phyloP scores from a whole-genome alignment of 805 yeast genomes.

The Lachancea waltii region DNA sequence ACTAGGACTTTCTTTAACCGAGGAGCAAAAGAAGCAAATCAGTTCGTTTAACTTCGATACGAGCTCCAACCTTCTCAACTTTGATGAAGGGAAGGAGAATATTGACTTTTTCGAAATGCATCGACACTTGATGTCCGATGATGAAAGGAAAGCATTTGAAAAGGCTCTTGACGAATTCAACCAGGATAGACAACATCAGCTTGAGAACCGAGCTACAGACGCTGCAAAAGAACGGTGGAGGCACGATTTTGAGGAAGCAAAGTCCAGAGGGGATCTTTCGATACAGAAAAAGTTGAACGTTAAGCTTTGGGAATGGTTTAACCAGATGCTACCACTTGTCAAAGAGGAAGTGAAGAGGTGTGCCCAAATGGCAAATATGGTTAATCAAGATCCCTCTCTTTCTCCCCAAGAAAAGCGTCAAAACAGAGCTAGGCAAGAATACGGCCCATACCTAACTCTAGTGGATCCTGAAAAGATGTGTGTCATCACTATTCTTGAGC shows the following conservation, averaged over 20 bases:
- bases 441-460: slow-evolving; percentile 73
- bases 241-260: slow-evolving; percentile 64
- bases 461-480: slow-evolving; percentile 75
- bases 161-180: slow-evolving; percentile 62
- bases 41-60: slow-evolving; percentile 34
- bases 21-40: slow-evolving; percentile 25
- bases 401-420: slow-evolving; percentile 14
- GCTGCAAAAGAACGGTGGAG: slow-evolving; percentile 89
- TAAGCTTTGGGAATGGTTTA: slow-evolving; percentile 79
- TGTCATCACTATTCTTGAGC: slow-evolving; percentile 76
- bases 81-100: slow-evolving; percentile 19
- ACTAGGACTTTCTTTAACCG: slow-evolving; percentile 39
- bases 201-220: slow-evolving; percentile 72
- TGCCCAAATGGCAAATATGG: slow-evolving; percentile 34
- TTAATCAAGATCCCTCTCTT: neutral
- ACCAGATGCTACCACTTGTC: slow-evolving; percentile 62
- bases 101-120: slow-evolving; percentile 66
- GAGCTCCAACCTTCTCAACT: slow-evolving; percentile 31
- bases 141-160: slow-evolving; percentile 52
- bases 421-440: slow-evolving; percentile 41
- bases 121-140: slow-evolving; percentile 42
- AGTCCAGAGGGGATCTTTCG: slow-evolving; percentile 49
- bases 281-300: slow-evolving; percentile 59
- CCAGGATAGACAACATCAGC: slow-evolving; percentile 62
- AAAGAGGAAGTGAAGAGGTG: slow-evolving; percentile 58